Evolutionary conservation across 306 rosid species (phyloP), one percentile per base, ranked within the genome.

Genomic region (Oemleria cerasiformis): DNA sequence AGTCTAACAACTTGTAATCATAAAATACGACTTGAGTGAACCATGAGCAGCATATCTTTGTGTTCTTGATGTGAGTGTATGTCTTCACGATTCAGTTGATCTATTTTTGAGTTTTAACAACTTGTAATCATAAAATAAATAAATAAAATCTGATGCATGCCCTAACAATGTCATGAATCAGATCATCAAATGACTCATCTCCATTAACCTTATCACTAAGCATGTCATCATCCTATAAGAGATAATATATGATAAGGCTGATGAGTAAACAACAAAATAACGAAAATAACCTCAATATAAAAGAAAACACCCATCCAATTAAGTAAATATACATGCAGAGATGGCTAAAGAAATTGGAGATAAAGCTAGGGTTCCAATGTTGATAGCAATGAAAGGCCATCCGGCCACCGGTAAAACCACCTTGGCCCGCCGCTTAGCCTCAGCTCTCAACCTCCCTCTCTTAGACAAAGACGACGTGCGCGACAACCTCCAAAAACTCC

Each of bases 361-460:
- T 17, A 17, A 9, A 8, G 12, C 54, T 48, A 10, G 53, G 47
- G 25, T 40, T 16, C 56, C 44, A 38, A 25, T 85, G 78, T 77
- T 90, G 19, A 77, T 87, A 60, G 88, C 92, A 6, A 86, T 87
- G 92, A 90, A 90, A 78, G 91, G 96, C 0, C 96, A 90, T 64
- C 92, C 92, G 0, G 96, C 89, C 0, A 82, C 77, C 3, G 91
- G 92, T 0, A 85, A 90, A 59, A 80, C 81, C 85, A 87, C 92
- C 3, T 20, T 85, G 7, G 92, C 86, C 0, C 55, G 67, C 6
- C 73, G 79, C 75, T 56, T 90, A 77, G 89, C 92, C 5, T 69
- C 76, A 0, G 6, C 84, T 0, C 91, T 87, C n/a, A 54, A 30
- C 65, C 42, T 90, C 69, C 96, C 92, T 63, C 83, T 85, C 47